Evolutionary conservation across 129 eudicot genomes (phyloP).

Genomic region (Pittosporum tobira): DNA sequence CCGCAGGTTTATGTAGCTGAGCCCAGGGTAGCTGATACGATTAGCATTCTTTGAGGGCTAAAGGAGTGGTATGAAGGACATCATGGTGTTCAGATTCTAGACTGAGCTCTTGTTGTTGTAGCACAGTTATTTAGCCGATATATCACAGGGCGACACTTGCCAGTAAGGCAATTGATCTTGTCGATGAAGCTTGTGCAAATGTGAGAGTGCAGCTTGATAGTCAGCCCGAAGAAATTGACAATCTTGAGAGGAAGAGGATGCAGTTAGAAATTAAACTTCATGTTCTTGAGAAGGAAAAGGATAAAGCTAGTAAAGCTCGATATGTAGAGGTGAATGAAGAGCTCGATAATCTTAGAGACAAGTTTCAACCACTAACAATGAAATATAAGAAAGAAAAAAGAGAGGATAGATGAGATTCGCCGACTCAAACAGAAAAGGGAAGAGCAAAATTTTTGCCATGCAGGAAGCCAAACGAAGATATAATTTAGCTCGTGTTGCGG

Average conservation of each 20-base stretch:
- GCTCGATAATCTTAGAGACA: constrained; percentile 42
- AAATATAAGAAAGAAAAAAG: constrained; percentile 43
- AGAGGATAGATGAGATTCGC: constrained; percentile 44
- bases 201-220: constrained; percentile 50
- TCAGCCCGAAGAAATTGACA: constrained; percentile 55
- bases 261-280: constrained; percentile 45
- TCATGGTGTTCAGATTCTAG: constrained; percentile 48
- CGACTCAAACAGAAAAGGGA: constrained; percentile 34
- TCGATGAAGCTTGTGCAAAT: constrained; percentile 51
- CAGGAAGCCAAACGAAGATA: constrained; percentile 48
- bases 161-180: constrained; percentile 48
- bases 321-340: constrained; percentile 35
- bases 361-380: constrained; percentile 44
- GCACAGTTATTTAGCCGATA: constrained; percentile 39
- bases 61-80: constrained; percentile 51
- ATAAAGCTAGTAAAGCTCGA: constrained; percentile 46
- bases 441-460: constrained; percentile 25
- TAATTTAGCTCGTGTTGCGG: constrained; percentile 49
- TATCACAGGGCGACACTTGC: constrained; percentile 46
- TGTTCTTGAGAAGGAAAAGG: constrained; percentile 54
- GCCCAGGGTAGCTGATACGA: constrained; percentile 44
- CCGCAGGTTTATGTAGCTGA: constrained; percentile 57
- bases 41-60: constrained; percentile 42
- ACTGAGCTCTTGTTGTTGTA: constrained; percentile 38
- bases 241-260: constrained; percentile 39